Conservation (phyloP, 805 yeast genomes). For the Starmerella potacharoeniae region DNA sequence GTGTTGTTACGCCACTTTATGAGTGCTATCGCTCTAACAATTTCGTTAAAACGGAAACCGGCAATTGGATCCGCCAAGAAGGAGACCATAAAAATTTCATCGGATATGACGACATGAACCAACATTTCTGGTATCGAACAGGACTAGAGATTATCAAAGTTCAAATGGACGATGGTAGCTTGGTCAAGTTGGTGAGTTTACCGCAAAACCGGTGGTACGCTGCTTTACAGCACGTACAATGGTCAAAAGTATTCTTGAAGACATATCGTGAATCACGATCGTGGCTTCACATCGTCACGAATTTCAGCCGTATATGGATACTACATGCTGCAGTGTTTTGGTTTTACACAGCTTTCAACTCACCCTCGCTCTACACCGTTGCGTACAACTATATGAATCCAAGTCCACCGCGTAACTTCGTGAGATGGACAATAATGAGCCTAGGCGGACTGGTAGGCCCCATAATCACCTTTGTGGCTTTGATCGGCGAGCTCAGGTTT, state of each 20-base stretch:
- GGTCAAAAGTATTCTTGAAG: conserved; percentile 61
- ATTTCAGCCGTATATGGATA: conserved; percentile 72
- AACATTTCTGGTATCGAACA: conserved; percentile 69
- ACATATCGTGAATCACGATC: conserved; percentile 65
- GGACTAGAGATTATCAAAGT: conserved; percentile 54
- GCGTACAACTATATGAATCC: conserved; percentile 38
- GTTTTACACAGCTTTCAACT: conserved; percentile 60
- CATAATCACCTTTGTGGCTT: conserved; percentile 44
- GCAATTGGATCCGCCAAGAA: conserved; percentile 38
- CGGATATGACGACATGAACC: conserved; percentile 87
- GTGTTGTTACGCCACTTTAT: conserved; percentile 64
- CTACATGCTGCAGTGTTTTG: conserved; percentile 65
- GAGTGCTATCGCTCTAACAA: conserved; percentile 46
- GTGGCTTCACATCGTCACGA: conserved; percentile 63
- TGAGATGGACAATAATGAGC: conserved; percentile 47
- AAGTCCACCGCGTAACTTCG: conserved; percentile 44
- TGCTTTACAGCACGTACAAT: conserved; percentile 42
- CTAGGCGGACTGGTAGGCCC: conserved; percentile 57
- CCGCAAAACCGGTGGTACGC: conserved; percentile 47
- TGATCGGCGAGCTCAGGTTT: conserved; percentile 46
- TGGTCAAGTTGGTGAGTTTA: conserved; percentile 17
- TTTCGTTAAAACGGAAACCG: conserved; percentile 35
- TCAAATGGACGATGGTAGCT: conserved; percentile 25
- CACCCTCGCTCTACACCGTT: conserved; percentile 55
- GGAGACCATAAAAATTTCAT: conserved; percentile 57